phyloP scores from a whole-genome alignment of 2,329 filamentous ascomycete genomes.

The Fusarium tupiense region DNA sequence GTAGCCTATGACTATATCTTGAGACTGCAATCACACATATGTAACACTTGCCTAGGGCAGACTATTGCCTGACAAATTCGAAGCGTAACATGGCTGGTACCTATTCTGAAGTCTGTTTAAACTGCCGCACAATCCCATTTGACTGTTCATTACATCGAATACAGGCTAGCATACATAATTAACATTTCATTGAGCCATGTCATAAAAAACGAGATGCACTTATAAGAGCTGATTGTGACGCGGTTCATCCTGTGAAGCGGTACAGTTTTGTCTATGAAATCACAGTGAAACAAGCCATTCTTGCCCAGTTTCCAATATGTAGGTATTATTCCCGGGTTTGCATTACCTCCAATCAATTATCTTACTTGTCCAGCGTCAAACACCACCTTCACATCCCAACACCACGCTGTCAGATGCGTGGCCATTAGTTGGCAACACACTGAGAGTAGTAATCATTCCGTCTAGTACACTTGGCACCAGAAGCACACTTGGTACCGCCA shows the following conservation, averaged over 20 bases:
- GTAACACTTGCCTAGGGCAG: fast-evolving
- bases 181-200: fast-evolving
- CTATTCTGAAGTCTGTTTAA: no score
- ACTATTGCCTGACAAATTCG: fast-evolving
- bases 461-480: background rate
- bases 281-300: fast-evolving
- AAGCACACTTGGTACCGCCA: constrained; percentile 31
- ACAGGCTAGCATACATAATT: fast-evolving
- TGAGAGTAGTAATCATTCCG: background rate
- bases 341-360: fast-evolving
- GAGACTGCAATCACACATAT: fast-evolving
- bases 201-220: background rate
- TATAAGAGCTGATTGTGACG: background rate
- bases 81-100: fast-evolving
- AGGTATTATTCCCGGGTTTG: fast-evolving
- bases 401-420: background rate
- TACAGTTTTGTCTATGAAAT: fast-evolving
- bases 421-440: background rate
- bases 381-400: background rate
- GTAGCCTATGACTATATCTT: fast-evolving
- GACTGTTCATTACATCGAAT: background rate
- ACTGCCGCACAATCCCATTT: fast-evolving
- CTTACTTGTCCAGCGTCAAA: background rate
- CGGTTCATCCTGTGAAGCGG: fast-evolving
- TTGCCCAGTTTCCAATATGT: fast-evolving